Percentiles rank a stretch among this genome's conserved stretches.
Evolutionary conservation across 805 yeast species (phyloP).

Genomic region (Yarrowia deformans): DNA sequence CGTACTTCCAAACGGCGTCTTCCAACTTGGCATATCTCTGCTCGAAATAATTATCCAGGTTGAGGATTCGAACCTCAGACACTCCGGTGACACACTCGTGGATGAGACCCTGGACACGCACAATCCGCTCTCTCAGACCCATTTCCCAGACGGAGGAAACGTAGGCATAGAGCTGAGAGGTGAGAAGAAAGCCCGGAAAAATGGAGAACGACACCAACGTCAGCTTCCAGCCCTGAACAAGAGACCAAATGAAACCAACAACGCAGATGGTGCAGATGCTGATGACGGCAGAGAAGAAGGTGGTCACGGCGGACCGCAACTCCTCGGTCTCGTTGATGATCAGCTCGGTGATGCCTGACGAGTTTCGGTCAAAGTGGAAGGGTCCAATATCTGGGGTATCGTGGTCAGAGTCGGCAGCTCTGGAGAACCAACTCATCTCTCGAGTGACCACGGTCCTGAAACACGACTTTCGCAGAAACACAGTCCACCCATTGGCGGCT

Average conservation of each 20-base stretch:
- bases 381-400: conserved; percentile 17
- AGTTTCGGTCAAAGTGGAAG: conserved; percentile 51
- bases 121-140: conserved; percentile 56
- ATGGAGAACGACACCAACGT: conserved; percentile 82
- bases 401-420: conserved; percentile 35
- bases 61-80: conserved; percentile 67
- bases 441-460: conserved; percentile 59
- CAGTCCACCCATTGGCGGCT: conserved; percentile 74
- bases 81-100: conserved; percentile 65
- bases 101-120: conserved; percentile 47
- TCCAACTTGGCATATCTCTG: conserved; percentile 51
- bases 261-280: conserved; percentile 62
- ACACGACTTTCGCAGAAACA: conserved; percentile 57
- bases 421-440: conserved; percentile 59
- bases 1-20: conserved; percentile 51
- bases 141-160: conserved; percentile 65
- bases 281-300: conserved; percentile 62
- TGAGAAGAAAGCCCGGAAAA: conserved; percentile 65
- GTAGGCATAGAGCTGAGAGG: conserved; percentile 61
- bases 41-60: conserved; percentile 59
- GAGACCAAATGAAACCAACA: conserved; percentile 78
- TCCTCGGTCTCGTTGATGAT: conserved; percentile 85
- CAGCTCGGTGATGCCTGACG: conserved; percentile 63
- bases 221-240: conserved; percentile 82
- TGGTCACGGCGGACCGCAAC: conserved; percentile 67